Conservation (phyloP, 306 rosid species). For the Fragaria iinumae region DNA sequence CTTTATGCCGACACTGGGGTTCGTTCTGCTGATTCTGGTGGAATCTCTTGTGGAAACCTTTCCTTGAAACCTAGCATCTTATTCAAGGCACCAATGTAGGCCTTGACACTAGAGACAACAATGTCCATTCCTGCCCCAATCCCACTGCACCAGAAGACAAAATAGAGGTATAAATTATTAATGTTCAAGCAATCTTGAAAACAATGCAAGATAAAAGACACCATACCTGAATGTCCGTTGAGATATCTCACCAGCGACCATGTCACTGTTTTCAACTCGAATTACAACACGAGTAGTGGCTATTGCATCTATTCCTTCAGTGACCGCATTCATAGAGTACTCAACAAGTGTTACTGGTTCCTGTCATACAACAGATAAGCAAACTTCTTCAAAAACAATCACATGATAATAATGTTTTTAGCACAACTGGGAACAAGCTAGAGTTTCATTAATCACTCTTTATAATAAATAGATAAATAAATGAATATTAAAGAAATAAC, state of each 20-base stretch:
- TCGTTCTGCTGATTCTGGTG: constrained; percentile 39
- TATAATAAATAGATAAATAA: neutral
- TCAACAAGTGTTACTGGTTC: constrained; percentile 78
- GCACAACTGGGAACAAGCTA: neutral
- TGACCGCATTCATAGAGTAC: constrained; percentile 81
- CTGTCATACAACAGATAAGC: constrained; percentile 41
- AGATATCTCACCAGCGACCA: constrained; percentile 56
- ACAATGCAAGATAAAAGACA: constrained; percentile 6
- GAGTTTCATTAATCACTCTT: neutral
- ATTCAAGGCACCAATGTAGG: constrained; percentile 76
- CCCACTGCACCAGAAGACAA: constrained; percentile 47
- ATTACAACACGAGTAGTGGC: constrained; percentile 87
- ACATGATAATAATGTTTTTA: neutral
- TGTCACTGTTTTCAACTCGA: constrained; percentile 41
- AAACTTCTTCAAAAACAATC: constrained; percentile 14
- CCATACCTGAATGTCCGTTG: constrained; percentile 73
- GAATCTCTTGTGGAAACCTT: constrained; percentile 6
- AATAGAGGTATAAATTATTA: neutral
- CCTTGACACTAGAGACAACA: constrained; percentile 95
- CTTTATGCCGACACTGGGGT: constrained; percentile 34
- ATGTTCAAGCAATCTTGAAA: constrained; percentile 14
- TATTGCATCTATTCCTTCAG: constrained; percentile 98
- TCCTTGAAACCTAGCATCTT: constrained; percentile 80
- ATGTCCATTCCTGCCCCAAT: constrained; percentile 91
- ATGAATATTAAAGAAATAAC: no score